Percentiles rank a stretch among this genome's conserved stretches.
These are phyloP conservation scores for Xylariales sp. DNA, from an alignment of 2,329 filamentous ascomycete species.

Conservation along the genomic window DNA sequence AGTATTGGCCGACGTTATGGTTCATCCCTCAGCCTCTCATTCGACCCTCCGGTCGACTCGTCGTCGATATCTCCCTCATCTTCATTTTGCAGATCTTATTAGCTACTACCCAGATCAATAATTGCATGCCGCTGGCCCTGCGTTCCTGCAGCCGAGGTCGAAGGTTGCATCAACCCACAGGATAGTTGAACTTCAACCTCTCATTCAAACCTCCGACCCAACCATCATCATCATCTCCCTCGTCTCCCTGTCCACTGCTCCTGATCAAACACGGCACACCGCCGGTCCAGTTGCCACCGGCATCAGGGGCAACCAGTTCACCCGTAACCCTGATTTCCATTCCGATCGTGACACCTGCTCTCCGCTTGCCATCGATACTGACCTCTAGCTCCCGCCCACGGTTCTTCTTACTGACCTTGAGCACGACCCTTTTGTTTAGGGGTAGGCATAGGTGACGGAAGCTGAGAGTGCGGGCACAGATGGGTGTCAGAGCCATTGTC, in stretches of 20 bases:
- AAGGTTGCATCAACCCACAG: constrained; percentile 74
- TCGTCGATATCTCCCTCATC: no score
- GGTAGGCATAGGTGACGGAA: constrained; percentile 90
- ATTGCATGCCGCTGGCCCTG: no score
- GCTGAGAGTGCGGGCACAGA: constrained; percentile 85
- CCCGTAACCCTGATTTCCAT: constrained; percentile 87
- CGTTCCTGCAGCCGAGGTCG: no score
- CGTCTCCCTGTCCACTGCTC: constrained; percentile 39
- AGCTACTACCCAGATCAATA: no score
- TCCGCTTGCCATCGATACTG: constrained; percentile 71
- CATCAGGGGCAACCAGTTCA: constrained; percentile 57
- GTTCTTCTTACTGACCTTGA: constrained; percentile 78
- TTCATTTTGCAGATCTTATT: no score
- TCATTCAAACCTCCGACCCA: constrained; percentile 96
- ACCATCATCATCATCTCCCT: constrained; percentile 69
- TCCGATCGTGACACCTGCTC: constrained; percentile 63
- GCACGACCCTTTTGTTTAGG: constrained; percentile 74
- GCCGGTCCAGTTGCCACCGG: constrained; percentile 31
- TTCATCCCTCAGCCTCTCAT: no score
- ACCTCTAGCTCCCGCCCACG: constrained; percentile 72
- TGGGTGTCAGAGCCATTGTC: constrained; percentile 84
- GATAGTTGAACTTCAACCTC: constrained; percentile 93
- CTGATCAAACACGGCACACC: constrained; percentile 91
- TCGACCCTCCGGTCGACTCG: no score
- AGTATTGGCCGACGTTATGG: no score